phyloP scores from a whole-genome alignment of 2,329 filamentous ascomycete species.

The Akanthomyces lecanii region DNA sequence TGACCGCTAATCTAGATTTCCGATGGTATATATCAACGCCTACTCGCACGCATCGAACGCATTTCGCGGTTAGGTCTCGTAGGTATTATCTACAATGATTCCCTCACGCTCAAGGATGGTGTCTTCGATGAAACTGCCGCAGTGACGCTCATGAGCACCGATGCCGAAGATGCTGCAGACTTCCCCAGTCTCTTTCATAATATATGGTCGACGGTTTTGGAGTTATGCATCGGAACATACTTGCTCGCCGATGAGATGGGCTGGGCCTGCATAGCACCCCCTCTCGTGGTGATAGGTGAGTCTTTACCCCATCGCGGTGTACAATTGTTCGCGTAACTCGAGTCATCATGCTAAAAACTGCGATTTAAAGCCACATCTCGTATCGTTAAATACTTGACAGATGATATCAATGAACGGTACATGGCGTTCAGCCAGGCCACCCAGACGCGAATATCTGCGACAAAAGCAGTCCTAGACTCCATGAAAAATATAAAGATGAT shows the following conservation, averaged over 20 bases:
- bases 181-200: conserved; percentile 5
- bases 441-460: conserved; percentile 7
- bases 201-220: conserved; percentile 13
- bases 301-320: neutral
- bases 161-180: neutral
- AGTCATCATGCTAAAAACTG: neutral
- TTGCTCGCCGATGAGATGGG: conserved; percentile 7
- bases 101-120: conserved; percentile 16
- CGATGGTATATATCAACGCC: conserved; percentile 9
- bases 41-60: neutral
- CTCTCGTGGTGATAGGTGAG: conserved; percentile 8
- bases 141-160: conserved; percentile 20
- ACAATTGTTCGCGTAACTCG: neutral
- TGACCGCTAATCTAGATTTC: conserved; percentile 4
- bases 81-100: conserved; percentile 18
- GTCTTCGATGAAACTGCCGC: conserved; percentile 16
- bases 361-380: conserved; percentile 1
- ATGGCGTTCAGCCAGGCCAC: conserved; percentile 11
- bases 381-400: conserved; percentile 14
- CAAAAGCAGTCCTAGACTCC: conserved; percentile 18
- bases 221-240: conserved; percentile 12
- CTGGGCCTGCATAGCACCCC: conserved; percentile 10
- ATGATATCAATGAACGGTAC: conserved; percentile 16
- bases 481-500: conserved; percentile 22
- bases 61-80: conserved; percentile 13